These are phyloP conservation scores for Zizania palustris DNA, from an alignment of 202 grass and related monocot genomes.

Conservation along the genomic window DNA sequence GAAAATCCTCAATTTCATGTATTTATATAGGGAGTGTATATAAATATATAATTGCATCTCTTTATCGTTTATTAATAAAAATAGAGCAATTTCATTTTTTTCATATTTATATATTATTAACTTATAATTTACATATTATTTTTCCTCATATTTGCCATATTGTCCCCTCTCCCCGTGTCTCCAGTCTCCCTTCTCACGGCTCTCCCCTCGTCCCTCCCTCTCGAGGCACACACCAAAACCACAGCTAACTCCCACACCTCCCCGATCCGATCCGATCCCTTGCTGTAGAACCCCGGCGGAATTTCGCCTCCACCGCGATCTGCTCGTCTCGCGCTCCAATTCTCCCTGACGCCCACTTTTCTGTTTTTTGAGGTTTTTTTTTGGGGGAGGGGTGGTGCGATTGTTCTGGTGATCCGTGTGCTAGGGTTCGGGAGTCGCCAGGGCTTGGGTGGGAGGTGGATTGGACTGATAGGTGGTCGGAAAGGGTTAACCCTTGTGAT, in stretches of 20 bases:
- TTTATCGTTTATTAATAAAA: too few relatives aligned
- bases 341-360: neutral
- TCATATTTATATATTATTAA: too few relatives aligned
- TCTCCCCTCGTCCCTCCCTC: neutral
- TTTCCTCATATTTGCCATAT: too few relatives aligned
- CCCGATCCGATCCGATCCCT: constrained; percentile 19
- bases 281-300: neutral
- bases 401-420: neutral
- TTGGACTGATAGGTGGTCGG: neutral
- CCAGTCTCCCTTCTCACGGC: neutral
- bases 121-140: too few relatives aligned
- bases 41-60: too few relatives aligned
- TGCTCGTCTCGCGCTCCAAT: neutral
- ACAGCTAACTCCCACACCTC: constrained; percentile 10
- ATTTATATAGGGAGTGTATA: too few relatives aligned
- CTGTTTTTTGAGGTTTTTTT: neutral
- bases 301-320: neutral
- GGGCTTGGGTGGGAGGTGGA: neutral
- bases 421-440: constrained; percentile 3
- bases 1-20: too few relatives aligned
- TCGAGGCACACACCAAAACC: neutral
- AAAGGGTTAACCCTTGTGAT: neutral
- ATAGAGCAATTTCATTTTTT: too few relatives aligned
- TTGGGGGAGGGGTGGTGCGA: neutral
- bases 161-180: too few relatives aligned